These are phyloP conservation scores for Penicillium tannophilum DNA, from an alignment of 495 filamentous ascomycete species.

Conservation along the genomic window DNA sequence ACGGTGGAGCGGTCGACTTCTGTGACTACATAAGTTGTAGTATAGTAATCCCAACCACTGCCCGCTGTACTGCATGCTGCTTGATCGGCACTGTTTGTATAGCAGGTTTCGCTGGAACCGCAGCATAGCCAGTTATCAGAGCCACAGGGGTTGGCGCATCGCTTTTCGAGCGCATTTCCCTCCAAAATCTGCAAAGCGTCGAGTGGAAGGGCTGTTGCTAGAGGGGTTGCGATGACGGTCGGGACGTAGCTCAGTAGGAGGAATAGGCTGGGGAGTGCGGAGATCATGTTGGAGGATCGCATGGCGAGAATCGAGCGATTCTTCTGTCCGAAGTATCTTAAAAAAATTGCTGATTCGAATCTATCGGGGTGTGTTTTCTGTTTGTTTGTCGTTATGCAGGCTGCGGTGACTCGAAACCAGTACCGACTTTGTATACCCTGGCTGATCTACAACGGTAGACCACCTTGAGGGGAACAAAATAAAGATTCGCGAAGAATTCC, in stretches of 20 bases:
- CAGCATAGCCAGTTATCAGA: conserved; percentile 71
- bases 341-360: neutral
- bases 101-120: conserved; percentile 57
- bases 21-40: conserved; percentile 63
- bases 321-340: conserved; percentile 1
- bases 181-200: conserved; percentile 9
- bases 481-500: conserved; percentile 3
- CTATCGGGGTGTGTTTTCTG: conserved; percentile 9
- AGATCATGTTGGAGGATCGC: conserved; percentile 30
- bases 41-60: conserved; percentile 57
- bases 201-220: conserved; percentile 5
- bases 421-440: conserved; percentile 15
- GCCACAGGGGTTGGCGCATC: conserved; percentile 70
- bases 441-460: conserved; percentile 15
- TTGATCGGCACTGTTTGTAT: conserved; percentile 57
- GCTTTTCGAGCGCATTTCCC: conserved; percentile 37
- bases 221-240: conserved; percentile 42
- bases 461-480: conserved; percentile 8
- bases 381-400: conserved; percentile 5
- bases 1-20: conserved; percentile 67
- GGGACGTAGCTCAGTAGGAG: conserved; percentile 25
- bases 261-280: conserved; percentile 32
- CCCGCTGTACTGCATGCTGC: conserved; percentile 53
- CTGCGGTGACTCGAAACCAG: conserved; percentile 4
- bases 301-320: conserved; percentile 28